A percentile compares a stretch with the other conserved stretches of the same genome.
Evolutionary conservation across 371 early-diverging fungal species (phyloP).

Genomic region (Parasitella parasitica): DNA sequence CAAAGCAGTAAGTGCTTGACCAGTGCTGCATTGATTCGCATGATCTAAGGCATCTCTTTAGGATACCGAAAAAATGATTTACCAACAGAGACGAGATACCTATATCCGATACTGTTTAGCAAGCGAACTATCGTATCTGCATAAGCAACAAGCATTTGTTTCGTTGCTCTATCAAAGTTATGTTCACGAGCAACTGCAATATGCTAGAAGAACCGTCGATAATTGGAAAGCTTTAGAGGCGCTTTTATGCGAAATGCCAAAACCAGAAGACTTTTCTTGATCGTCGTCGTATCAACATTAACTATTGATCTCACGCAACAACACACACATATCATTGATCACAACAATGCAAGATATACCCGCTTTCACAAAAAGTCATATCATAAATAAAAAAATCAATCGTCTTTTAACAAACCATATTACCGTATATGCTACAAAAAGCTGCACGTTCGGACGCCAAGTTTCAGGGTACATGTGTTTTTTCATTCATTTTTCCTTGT

Average conservation of each 20-base stretch:
- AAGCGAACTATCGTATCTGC: conserved; percentile 24
- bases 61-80: conserved; percentile 33
- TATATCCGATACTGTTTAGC: conserved; percentile 33
- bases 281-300: too few relatives aligned
- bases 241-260: conserved; percentile 32
- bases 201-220: conserved; percentile 46
- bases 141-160: conserved; percentile 44
- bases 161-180: conserved; percentile 60
- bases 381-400: background rate
- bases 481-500: too few relatives aligned
- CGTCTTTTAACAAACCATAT: background rate
- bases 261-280: conserved; percentile 32
- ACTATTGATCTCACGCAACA: too few relatives aligned
- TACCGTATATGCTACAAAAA: too few relatives aligned
- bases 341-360: background rate
- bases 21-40: background rate
- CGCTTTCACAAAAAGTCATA: background rate
- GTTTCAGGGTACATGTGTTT: too few relatives aligned
- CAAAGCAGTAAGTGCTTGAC: conserved; percentile 16
- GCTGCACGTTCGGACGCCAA: too few relatives aligned
- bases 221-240: conserved; percentile 59
- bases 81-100: conserved; percentile 27
- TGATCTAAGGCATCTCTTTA: background rate
- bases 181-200: conserved; percentile 59
- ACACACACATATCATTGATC: background rate